Base-by-base conservation (phyloP, 768 basidiomycete genomes). In the Tulasnella sp. region DNA sequence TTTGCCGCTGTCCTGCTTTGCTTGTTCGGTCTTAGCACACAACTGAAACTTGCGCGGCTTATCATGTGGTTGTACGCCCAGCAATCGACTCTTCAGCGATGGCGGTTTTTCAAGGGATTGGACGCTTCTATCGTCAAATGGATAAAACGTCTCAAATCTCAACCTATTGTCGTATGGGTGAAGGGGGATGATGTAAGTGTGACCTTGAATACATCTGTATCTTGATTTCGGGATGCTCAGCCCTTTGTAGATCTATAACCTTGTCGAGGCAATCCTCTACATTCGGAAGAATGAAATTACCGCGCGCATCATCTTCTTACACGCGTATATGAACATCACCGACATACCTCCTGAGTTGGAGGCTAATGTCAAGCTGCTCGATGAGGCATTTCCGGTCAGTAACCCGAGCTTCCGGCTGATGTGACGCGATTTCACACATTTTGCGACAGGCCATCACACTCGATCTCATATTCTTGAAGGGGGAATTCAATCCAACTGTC, bases 271-370 rank as follows among this genome's bases (percentile, higher is more conserved):
- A 75, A 73, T 86, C 27, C 69, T 81, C 11, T 87, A 87, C 63
- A 82, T 85, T 2, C 70, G 73, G 43, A 72, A 74, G 58, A 87
- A 85, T 64, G 85, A 88, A 67, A 80, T 82, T 63, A 87, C 86
- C 0, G 76, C 82, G 0, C 75, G 78, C 63, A 64, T 87, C 57
- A 84, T 84, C 69, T 76, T 87, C 11, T 74, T 86, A 2, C 83
- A 86, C 64, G 85, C 84, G 64, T 73, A 76, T 59, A 76, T 81
- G 25, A 72, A 70, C 22, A 78, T 77, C 29, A 69, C 70, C 12
- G 76, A 74, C 0, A 72, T 81, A 24, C 85, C 85, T 0, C 81
- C 81, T 0, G 86, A 88, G 65, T 69, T 88, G 64, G 84, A 83
- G 66, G 82, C 84, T 3, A 88, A 87, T 65, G 74, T 78, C 30